Conservation (phyloP, 2,329 filamentous ascomycete genomes). For the Colletotrichum cereale region DNA sequence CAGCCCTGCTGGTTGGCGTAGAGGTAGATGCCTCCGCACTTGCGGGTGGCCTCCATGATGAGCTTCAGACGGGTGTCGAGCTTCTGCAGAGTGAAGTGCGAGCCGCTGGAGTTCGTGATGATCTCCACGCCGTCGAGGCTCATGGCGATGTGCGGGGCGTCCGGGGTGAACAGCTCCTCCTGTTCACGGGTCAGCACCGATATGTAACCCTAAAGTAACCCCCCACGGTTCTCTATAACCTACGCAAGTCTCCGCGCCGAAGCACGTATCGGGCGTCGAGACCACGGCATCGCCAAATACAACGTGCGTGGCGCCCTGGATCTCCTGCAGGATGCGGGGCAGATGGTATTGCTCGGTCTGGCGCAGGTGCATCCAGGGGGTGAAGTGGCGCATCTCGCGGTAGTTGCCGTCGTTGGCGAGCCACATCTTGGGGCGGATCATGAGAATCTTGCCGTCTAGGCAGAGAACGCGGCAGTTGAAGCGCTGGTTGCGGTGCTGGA, state of each 20-base stretch:
- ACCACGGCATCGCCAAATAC: slow-evolving; percentile 78
- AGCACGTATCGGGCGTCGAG: slow-evolving; percentile 68
- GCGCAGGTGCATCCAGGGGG: slow-evolving; percentile 70
- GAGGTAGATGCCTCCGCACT: slow-evolving; percentile 56
- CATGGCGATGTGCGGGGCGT: slow-evolving; percentile 48
- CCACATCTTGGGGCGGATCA: slow-evolving; percentile 78
- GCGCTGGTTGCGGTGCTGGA: slow-evolving; percentile 62
- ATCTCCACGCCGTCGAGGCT: slow-evolving; percentile 73
- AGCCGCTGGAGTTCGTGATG: slow-evolving; percentile 77
- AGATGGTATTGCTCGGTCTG: slow-evolving; percentile 75
- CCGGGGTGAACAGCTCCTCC: slow-evolving; percentile 73
- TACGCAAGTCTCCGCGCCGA: slow-evolving; percentile 70
- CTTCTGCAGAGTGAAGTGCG: slow-evolving; percentile 72
- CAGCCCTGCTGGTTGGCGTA: slow-evolving; percentile 69
- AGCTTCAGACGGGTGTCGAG: slow-evolving; percentile 72
- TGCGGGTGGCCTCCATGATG: slow-evolving; percentile 73
- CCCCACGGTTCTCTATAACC: not conserved
- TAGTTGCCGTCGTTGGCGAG: slow-evolving; percentile 78
- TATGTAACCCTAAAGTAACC: not conserved
- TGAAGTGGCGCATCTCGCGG: slow-evolving; percentile 72
- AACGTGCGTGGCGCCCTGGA: slow-evolving; percentile 61
- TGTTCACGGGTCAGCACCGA: not conserved
- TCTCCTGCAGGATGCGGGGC: slow-evolving; percentile 67
- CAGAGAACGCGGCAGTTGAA: slow-evolving; percentile 55
- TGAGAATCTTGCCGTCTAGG: slow-evolving; percentile 75